Conservation (phyloP, 179 eudicot species). For the Corrigiola litoralis region DNA sequence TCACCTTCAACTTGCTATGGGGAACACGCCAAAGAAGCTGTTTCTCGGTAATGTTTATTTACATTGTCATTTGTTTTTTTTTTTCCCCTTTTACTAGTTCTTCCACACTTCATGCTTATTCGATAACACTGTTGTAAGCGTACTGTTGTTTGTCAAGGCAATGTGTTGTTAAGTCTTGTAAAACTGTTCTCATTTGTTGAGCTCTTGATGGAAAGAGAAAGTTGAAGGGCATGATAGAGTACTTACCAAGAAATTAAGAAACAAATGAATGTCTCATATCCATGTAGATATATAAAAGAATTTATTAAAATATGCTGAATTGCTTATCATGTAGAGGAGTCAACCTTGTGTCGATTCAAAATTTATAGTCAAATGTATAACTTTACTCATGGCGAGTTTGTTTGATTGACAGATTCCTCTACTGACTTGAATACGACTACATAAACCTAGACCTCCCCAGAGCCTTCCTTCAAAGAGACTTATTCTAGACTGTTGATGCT, state of each 20-base stretch:
- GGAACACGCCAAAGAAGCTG: not conserved
- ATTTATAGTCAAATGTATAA: not conserved
- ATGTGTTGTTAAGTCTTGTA: not conserved
- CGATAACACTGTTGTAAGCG: not conserved
- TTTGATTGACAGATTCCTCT: too few relatives aligned
- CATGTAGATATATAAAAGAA: not conserved
- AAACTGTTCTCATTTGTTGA: not conserved
- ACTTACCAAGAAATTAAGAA: not conserved
- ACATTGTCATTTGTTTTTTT: not conserved
- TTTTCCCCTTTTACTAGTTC: not conserved
- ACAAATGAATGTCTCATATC: not conserved
- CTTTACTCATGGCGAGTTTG: too few relatives aligned
- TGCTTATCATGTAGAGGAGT: not conserved
- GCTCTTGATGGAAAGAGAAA: too few relatives aligned
- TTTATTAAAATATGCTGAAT: not conserved
- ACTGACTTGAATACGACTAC: too few relatives aligned
- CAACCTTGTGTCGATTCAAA: not conserved
- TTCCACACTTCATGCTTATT: not conserved
- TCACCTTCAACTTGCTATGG: slow-evolving; percentile 8
- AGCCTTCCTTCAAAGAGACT: too few relatives aligned
- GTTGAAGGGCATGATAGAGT: not conserved
- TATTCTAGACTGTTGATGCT: too few relatives aligned
- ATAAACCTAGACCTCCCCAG: too few relatives aligned
- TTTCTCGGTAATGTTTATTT: slow-evolving; percentile 3
- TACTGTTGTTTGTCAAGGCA: not conserved